Base-by-base conservation (phyloP, 139 green algal species). In the Chlamydomonas incerta region DNA sequence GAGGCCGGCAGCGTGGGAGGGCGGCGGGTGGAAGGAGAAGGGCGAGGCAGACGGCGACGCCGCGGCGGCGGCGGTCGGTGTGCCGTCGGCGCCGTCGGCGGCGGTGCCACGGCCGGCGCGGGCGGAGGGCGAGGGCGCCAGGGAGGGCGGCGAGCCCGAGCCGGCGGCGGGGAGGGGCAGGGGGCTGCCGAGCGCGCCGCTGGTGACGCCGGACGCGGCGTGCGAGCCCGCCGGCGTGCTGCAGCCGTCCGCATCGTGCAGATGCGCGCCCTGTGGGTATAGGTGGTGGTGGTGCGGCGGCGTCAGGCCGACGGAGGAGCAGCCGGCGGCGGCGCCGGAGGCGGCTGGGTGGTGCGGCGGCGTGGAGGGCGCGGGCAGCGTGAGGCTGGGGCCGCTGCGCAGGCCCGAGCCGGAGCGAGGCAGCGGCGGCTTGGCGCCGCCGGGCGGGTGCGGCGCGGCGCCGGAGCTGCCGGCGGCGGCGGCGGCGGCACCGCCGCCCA, bases 361-460 rank as follows among this genome's bases (percentile, higher is more conserved):
- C 60, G 60, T 20, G 17, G 60, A 13, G 24, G 24, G 24, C 60
- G 3, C 18, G 18, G 24, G 24, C 60, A 23, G 17, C 60, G 24
- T 67, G 15, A 23, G 24, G 60, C 24, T n/a, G 24, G 55, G 55
- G 20, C 55, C 55, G 20, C 18, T 63, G 55, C 55, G 55, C 6
- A 26, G 20, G 24, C 6, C 20, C 18, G 75, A 82, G 60, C 58
- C 34, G 6, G 60, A 14, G 62, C 75, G 75, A 2, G 75, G 75
- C 37, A 82, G 75, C 17, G 75, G 75, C 60, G 75, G 75, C 60
- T 82, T 82, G 28, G 67, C 67, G n/a, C n/a, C 65, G 65, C 14
- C n/a, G 5, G 65, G 26, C 4, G 52, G 52, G 15, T 52, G n/a
- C 73, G 52, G 29, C 14, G 52, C 31, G 6, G 52, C 24, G 41